Conservation (phyloP, 257 asterid species). For the Paulownia fortunei region DNA sequence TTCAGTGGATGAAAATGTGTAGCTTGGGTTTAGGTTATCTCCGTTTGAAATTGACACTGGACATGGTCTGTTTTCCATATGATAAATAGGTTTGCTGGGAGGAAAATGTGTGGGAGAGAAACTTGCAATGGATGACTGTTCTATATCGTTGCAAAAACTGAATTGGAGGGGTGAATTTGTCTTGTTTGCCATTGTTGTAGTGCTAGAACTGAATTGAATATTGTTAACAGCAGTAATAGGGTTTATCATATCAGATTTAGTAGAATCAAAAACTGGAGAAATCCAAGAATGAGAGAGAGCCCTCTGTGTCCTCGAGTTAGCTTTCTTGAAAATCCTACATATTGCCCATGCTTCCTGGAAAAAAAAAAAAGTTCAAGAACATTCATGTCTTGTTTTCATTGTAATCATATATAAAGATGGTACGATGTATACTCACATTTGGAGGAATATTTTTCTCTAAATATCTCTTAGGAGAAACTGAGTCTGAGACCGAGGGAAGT, state of each 20-base stretch:
- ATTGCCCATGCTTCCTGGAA: conserved; percentile 94
- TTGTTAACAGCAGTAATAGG: conserved; percentile 34
- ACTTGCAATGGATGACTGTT: conserved; percentile 47
- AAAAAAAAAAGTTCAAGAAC: not conserved
- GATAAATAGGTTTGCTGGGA: conserved; percentile 27
- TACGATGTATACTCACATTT: conserved; percentile 47
- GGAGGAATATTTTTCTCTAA: conserved; percentile 68
- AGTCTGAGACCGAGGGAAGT: conserved; percentile 61
- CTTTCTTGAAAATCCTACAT: conserved; percentile 93
- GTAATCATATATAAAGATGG: not conserved
- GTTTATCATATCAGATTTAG: conserved; percentile 30
- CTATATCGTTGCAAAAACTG: conserved; percentile 36
- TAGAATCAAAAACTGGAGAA: conserved; percentile 43
- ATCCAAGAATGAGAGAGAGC: conserved; percentile 78
- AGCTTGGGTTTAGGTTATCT: conserved; percentile 21
- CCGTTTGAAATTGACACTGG: conserved; percentile 34
- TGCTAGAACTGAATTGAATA: conserved; percentile 36
- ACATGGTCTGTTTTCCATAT: conserved; percentile 31
- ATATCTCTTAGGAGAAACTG: conserved; percentile 49
- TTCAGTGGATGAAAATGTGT: conserved; percentile 33
- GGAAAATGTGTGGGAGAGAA: conserved; percentile 41
- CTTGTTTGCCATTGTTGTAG: conserved; percentile 33
- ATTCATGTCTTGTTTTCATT: not conserved
- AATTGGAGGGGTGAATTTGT: conserved; percentile 44
- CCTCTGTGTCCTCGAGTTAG: conserved; percentile 71